Conservation (phyloP, 345 rosid species). For the Murraya koenigii region DNA sequence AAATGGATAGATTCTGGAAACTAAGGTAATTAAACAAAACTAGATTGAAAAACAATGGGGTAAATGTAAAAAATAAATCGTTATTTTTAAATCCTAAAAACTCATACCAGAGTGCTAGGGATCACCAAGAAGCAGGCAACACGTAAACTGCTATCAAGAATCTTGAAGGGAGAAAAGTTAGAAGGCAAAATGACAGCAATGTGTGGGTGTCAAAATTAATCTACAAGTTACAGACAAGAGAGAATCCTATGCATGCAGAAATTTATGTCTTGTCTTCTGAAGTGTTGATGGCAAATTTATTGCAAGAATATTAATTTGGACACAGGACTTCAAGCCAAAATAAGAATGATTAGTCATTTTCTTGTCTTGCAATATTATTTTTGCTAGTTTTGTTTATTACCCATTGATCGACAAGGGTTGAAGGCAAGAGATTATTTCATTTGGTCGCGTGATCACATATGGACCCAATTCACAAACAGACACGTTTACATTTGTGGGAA, state of each 20-base stretch:
- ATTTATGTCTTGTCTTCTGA: not conserved
- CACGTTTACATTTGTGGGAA: no score
- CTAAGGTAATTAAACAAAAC: not conserved
- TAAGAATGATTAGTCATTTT: not conserved
- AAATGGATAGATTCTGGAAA: not conserved
- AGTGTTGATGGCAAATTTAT: not conserved
- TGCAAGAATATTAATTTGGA: no score
- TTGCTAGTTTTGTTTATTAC: not conserved
- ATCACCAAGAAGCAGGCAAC: not conserved
- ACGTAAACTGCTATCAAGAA: not conserved
- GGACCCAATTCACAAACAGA: no score
- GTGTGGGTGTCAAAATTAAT: not conserved
- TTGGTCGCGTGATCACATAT: no score
- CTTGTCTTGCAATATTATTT: not conserved
- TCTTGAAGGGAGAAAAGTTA: not conserved
- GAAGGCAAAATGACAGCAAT: not conserved
- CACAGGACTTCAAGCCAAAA: not conserved
- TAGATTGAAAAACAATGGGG: not conserved
- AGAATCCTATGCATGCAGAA: constrained; percentile 3
- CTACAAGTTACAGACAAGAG: no score
- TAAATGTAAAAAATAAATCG: no score
- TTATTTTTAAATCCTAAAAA: no score
- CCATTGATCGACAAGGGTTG: no score
- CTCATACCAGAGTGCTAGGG: no score
- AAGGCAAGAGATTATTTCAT: no score